Conservation (phyloP, 148 eudicot genomes). For the Salicornia ramosissima region DNA sequence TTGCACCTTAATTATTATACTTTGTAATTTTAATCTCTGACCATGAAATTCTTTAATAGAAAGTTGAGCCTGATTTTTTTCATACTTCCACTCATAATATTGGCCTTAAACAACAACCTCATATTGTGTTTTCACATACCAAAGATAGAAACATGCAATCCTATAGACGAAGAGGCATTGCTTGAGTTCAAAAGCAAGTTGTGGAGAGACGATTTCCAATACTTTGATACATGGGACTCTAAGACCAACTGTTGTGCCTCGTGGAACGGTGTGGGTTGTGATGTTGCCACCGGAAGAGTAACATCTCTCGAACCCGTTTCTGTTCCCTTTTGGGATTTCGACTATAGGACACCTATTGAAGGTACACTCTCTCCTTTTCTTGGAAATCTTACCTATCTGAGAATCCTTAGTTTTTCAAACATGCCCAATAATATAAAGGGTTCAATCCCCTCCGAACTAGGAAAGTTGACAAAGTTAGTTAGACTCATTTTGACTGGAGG, state of each 20-base stretch:
- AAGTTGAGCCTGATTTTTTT: no score
- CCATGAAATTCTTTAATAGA: no score
- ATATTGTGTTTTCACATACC: no score
- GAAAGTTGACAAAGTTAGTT: slow-evolving; percentile 37
- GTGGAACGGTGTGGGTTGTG: slow-evolving; percentile 45
- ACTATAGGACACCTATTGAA: slow-evolving; percentile 33
- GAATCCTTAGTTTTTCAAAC: slow-evolving; percentile 46
- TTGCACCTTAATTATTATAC: no score
- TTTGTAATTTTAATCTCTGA: no score
- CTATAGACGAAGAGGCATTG: slow-evolving; percentile 46
- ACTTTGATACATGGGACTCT: slow-evolving; percentile 42
- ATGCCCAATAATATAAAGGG: slow-evolving; percentile 42
- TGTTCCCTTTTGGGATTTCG: no score
- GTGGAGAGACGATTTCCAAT: slow-evolving; percentile 37
- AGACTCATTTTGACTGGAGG: slow-evolving; percentile 33
- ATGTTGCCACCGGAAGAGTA: slow-evolving; percentile 41
- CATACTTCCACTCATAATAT: no score
- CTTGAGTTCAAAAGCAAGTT: slow-evolving; percentile 43
- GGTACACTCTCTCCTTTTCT: slow-evolving; percentile 64
- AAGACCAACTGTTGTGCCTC: slow-evolving; percentile 56
- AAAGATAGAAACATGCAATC: slow-evolving; percentile 41
- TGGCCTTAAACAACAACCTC: no score
- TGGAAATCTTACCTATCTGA: slow-evolving; percentile 44
- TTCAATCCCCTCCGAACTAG: slow-evolving; percentile 48
- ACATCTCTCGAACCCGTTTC: no score